Conservation (phyloP, 2,329 filamentous ascomycete species). For the Aspergillus costaricaensis region DNA sequence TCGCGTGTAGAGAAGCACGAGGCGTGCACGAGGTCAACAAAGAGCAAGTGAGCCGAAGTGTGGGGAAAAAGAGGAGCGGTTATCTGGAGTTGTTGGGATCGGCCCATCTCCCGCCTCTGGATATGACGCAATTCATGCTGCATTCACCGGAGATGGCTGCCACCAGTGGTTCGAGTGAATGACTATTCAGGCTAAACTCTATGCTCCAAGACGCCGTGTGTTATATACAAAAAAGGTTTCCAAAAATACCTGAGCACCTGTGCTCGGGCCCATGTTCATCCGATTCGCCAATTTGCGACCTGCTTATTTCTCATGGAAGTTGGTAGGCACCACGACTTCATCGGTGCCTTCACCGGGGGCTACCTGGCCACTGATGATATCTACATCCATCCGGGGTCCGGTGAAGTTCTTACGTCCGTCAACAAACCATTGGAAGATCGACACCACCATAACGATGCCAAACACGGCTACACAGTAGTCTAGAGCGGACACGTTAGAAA, state of each 20-base stretch:
- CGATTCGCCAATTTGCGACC: neutral
- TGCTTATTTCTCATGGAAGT: neutral
- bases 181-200: neutral
- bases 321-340: conserved; percentile 2
- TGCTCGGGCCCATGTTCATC: neutral
- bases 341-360: neutral
- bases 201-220: neutral
- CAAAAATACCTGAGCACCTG: neutral
- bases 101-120: neutral
- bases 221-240: neutral
- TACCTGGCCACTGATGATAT: conserved; percentile 17
- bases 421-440: conserved; percentile 60
- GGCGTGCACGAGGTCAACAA: neutral
- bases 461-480: conserved; percentile 56
- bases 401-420: conserved; percentile 64
- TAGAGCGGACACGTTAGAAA: conserved; percentile 16
- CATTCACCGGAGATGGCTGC: neutral
- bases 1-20: too few species aligned
- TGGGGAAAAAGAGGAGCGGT: neutral
- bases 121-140: neutral
- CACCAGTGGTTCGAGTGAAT: neutral
- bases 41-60: neutral
- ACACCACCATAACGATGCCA: conserved; percentile 59
- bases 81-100: neutral
- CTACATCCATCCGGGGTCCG: conserved; percentile 53